phyloP scores from a whole-genome alignment of 73 alveolate genomes.

The Uronychia binucleata region DNA sequence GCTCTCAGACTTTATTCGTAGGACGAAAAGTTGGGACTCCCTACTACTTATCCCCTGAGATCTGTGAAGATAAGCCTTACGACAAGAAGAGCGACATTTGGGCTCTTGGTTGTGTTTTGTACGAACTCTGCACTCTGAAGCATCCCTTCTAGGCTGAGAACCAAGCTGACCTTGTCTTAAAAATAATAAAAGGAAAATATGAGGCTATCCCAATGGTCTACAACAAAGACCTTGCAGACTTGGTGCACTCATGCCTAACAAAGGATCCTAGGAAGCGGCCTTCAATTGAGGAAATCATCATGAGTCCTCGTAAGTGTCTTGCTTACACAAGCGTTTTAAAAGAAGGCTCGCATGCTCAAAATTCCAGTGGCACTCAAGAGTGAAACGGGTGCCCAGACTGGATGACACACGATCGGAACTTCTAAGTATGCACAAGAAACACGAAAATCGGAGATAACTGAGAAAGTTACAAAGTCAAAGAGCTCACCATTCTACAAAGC shows the following conservation, averaged over 20 bases:
- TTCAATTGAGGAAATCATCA: conserved; percentile 79
- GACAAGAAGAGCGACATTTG: conserved; percentile 82
- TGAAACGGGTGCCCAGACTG: no score
- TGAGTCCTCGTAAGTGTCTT: no score
- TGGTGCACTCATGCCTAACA: conserved; percentile 85
- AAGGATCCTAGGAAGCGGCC: conserved; percentile 94
- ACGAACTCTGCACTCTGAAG: conserved; percentile 97
- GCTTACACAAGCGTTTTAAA: no score
- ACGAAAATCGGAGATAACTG: no score
- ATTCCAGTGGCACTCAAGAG: no score
- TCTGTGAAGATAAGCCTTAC: conserved; percentile 82
- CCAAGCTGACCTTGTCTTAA: conserved; percentile 94
- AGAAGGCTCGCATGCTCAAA: no score
- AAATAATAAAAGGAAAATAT: conserved; percentile 94
- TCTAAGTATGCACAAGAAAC: no score
- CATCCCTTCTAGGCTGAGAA: conserved; percentile 96
- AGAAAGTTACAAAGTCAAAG: no score
- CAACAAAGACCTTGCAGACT: conserved; percentile 72
- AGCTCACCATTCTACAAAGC: no score
- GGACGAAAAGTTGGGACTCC: conserved; percentile 94
- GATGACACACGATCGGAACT: no score
- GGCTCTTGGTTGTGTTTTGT: conserved; percentile 98
- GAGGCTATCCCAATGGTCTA: conserved; percentile 86
- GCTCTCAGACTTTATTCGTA: conserved; percentile 76
- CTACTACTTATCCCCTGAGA: conserved; percentile 74